Base-by-base conservation (phyloP, 192 early-diverging fungal genomes). In the Coemansia asiatica region DNA sequence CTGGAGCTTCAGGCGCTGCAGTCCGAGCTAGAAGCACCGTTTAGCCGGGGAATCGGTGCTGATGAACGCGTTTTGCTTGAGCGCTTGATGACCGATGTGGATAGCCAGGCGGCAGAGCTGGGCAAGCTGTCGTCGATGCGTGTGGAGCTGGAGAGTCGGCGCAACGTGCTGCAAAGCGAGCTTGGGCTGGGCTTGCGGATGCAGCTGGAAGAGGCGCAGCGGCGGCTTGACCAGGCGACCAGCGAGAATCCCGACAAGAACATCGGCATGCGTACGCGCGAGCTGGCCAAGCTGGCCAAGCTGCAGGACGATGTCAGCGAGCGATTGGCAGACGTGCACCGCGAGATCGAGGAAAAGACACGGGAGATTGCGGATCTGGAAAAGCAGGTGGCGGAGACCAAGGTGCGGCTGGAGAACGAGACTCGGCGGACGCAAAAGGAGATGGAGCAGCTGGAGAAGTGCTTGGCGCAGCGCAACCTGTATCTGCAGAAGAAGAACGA, bases 401-500 rank as follows among this genome's bases (percentile, higher is more conserved):
- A 67, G 19, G 25, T 47, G 10, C 67, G 66, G 8, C 54, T 84
- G 25, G 61, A 71, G 19, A 75, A 66, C 60, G 69, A 81, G 48
- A 64, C n/a, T 7, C 62, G 71, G 44, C 67, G 68, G 9, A 64
- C 59, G 48, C 70, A 76, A 23, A 65, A 65, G 56, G 71, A 72
- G 57, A 70, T 67, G 47, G 75, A 76, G 68, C 75, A 76, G 64
- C 68, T 82, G 23, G 94, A 96, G 54, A 89, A 91, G 53, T 93
- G 90, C 65, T 66, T 93, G 28, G 85, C 88, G 22, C 84, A 87
- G 61, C 75, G 88, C 54, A 88, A 81, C 61, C 76, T 94, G 44
- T 81, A 94, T 31, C 51, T 91, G 44, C 86, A 91, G 56, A 90
- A 90, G 74, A 97, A 96, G 75, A 94, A 95, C 58, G 91, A 94